A percentile compares a stretch with the other conserved stretches of the same genome.
Evolutionary conservation across 2,329 filamentous ascomycete species (phyloP).

Genomic region (Diaporthe destruens): DNA sequence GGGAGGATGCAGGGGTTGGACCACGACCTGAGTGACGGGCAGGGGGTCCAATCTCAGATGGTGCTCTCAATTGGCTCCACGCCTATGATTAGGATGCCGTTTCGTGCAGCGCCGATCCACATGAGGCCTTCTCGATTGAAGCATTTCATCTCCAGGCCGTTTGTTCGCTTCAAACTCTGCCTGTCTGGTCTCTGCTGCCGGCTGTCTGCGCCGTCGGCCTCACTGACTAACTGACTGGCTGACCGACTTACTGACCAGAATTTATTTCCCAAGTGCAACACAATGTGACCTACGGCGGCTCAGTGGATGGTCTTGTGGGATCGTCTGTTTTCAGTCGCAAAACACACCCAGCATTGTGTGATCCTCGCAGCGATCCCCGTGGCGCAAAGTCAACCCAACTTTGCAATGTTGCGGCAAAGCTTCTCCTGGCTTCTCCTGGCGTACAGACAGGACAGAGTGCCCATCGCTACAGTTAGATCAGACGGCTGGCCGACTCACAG

Average conservation of each 20-base stretch:
- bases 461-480: constrained; percentile 4
- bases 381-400: constrained; percentile 31
- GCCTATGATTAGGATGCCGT: constrained; percentile 36
- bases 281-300: not conserved
- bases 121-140: constrained; percentile 26
- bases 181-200: constrained; percentile 15
- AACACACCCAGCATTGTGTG: constrained; percentile 9
- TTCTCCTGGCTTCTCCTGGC: not conserved
- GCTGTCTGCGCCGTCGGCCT: constrained; percentile 6
- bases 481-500: not conserved
- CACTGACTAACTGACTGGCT: too few species aligned
- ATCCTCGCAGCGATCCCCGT: constrained; percentile 34
- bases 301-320: not conserved
- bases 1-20: constrained; percentile 23
- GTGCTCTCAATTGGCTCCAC: constrained; percentile 36
- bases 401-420: constrained; percentile 26
- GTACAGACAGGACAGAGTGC: not conserved
- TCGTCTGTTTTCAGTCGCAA: constrained; percentile 9
- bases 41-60: constrained; percentile 36
- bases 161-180: constrained; percentile 6
- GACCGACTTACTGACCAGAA: too few species aligned
- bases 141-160: constrained; percentile 32
- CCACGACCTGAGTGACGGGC: constrained; percentile 24
- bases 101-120: constrained; percentile 35
- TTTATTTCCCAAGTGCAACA: not conserved